phyloP scores from a whole-genome alignment of 1,284 basidiomycete species.

The Pulveroboletus sp. region DNA sequence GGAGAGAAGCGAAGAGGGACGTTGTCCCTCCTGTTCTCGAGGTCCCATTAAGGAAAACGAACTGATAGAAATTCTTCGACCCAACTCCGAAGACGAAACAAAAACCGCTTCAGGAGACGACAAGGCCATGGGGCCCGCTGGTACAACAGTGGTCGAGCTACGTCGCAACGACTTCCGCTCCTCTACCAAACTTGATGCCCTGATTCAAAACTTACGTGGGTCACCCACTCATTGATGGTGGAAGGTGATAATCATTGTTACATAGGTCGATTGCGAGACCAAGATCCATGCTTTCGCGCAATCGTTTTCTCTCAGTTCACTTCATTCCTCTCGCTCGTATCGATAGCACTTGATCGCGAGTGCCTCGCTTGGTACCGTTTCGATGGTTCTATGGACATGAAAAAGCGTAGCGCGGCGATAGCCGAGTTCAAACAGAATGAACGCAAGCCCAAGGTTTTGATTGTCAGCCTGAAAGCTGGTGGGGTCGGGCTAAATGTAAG shows the following conservation, averaged over 20 bases:
- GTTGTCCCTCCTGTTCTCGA: constrained; percentile 70
- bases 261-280: constrained; percentile 59
- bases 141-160: constrained; percentile 53
- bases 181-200: constrained; percentile 84
- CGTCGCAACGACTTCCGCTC: constrained; percentile 83
- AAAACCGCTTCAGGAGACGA: neutral
- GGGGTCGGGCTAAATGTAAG: constrained; percentile 88
- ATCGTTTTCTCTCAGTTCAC: constrained; percentile 91
- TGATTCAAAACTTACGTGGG: constrained; percentile 67
- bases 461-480: constrained; percentile 91
- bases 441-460: constrained; percentile 73
- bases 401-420: constrained; percentile 77
- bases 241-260: neutral
- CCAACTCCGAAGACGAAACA: constrained; percentile 29
- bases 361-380: constrained; percentile 79
- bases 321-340: constrained; percentile 82
- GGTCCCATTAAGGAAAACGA: constrained; percentile 71
- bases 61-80: constrained; percentile 63
- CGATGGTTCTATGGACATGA: constrained; percentile 91
- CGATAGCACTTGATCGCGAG: constrained; percentile 74
- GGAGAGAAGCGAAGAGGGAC: constrained; percentile 64
- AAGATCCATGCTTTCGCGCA: constrained; percentile 80
- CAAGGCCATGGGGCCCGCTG: neutral
- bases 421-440: constrained; percentile 71
- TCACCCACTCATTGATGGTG: neutral